Conservation (phyloP, 2,329 filamentous ascomycete genomes). For the Neophaeococcomyces mojaviensis region DNA sequence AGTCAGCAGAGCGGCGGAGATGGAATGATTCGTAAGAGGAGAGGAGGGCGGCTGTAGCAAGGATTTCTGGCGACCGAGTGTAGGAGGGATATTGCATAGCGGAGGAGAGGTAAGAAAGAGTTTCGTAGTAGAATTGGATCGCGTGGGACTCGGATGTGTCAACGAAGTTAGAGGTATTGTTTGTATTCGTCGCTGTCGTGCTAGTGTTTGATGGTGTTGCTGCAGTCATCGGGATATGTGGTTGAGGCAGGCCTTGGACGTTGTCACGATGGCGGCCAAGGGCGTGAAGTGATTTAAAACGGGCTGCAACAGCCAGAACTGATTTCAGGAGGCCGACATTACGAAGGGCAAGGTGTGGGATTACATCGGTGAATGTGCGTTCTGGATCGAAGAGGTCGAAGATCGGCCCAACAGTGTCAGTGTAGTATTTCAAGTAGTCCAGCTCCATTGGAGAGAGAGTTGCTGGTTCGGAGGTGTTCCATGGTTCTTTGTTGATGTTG, state of each 20-base stretch:
- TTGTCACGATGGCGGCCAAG: conserved; percentile 1
- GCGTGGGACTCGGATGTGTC: not conserved
- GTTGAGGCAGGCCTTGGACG: too few species aligned
- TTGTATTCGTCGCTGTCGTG: not conserved
- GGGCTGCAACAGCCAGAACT: conserved; percentile 48
- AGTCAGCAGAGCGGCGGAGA: conserved; percentile 40
- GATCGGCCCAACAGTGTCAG: conserved; percentile 4
- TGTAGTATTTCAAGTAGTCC: conserved; percentile 4
- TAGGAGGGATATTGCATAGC: conserved; percentile 54
- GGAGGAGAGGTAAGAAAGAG: conserved; percentile 53
- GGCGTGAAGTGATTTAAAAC: conserved; percentile 39
- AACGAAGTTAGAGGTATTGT: not conserved
- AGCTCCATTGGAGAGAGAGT: not conserved
- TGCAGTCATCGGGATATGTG: too few species aligned
- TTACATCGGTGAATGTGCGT: conserved; percentile 31
- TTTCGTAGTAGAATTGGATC: conserved; percentile 47
- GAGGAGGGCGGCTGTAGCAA: conserved; percentile 53
- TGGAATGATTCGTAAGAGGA: conserved; percentile 53
- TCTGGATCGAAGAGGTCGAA: conserved; percentile 38
- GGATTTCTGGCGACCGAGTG: conserved; percentile 49
- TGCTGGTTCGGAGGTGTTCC: conserved; percentile 7
- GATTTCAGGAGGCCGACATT: conserved; percentile 53
- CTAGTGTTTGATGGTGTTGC: too few species aligned
- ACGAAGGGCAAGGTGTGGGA: conserved; percentile 38
- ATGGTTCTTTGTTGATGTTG: conserved; percentile 4